Percentiles rank a stretch among this genome's conserved stretches.
Conservation (phyloP, 2,329 filamentous ascomycete genomes). For the Exophiala lecanii-corni region DNA sequence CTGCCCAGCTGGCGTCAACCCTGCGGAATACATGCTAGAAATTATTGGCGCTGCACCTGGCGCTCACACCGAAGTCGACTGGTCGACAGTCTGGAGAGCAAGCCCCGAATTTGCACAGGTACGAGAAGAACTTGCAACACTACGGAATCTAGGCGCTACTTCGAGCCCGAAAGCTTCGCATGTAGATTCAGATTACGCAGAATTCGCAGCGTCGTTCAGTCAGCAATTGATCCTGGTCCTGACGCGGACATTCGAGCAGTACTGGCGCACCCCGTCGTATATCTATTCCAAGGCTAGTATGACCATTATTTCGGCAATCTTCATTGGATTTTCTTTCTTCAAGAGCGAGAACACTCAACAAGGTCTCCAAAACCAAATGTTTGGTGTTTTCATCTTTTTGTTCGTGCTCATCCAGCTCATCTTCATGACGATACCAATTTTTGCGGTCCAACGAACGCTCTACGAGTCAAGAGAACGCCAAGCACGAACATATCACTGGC, state of each 20-base stretch:
- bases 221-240: constrained; percentile 63
- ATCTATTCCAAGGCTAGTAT: constrained; percentile 59
- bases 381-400: constrained; percentile 58
- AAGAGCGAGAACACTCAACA: constrained; percentile 58
- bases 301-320: constrained; percentile 46
- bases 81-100: constrained; percentile 58
- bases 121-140: constrained; percentile 54
- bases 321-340: constrained; percentile 59
- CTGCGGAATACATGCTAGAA: constrained; percentile 68
- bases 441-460: constrained; percentile 64
- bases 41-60: constrained; percentile 52
- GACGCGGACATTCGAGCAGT: constrained; percentile 76
- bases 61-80: constrained; percentile 42
- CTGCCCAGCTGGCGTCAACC: constrained; percentile 60
- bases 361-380: constrained; percentile 70
- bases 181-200: constrained; percentile 38
- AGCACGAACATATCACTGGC: constrained; percentile 68
- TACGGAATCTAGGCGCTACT: constrained; percentile 38
- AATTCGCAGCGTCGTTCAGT: constrained; percentile 71
- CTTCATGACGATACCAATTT: constrained; percentile 56
- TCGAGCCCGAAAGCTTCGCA: background rate
- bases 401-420: constrained; percentile 47
- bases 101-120: constrained; percentile 52
- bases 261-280: constrained; percentile 90
- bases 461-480: constrained; percentile 66